Conservation (phyloP, 192 early-diverging fungal species). For the Dispira parvispora region DNA sequence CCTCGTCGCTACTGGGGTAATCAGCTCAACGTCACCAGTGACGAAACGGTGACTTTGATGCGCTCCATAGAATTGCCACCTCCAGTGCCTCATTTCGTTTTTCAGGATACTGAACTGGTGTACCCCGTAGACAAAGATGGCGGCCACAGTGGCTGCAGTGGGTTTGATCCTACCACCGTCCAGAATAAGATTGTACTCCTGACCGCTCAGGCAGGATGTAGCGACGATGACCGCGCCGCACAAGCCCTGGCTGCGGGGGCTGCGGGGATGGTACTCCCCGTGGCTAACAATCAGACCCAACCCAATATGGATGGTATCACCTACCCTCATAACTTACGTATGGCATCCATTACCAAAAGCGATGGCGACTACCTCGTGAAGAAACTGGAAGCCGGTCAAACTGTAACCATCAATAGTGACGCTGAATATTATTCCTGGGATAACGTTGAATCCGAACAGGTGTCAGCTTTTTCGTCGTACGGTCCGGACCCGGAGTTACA, state of each 20-base stretch:
- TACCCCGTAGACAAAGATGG: background rate
- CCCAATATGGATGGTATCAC: background rate
- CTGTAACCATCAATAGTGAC: background rate
- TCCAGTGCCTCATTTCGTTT: background rate
- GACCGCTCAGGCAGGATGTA: background rate
- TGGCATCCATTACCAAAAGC: background rate
- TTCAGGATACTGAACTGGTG: background rate
- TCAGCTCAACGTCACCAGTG: background rate
- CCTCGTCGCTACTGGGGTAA: background rate
- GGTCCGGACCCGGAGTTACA: slow-evolving; percentile 11
- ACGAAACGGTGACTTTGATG: background rate
- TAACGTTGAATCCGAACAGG: background rate
- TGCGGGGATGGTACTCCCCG: background rate
- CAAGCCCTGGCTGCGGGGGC: background rate
- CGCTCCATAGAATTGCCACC: background rate
- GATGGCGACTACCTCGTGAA: background rate
- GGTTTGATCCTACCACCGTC: background rate
- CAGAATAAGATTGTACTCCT: background rate
- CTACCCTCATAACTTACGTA: background rate
- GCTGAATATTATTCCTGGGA: background rate
- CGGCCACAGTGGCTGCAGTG: background rate
- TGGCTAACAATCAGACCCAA: background rate
- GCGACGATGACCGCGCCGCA: background rate
- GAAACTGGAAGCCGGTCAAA: background rate
- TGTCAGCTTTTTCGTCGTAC: slow-evolving; percentile 3